phyloP scores from a whole-genome alignment of 129 eudicot genomes.

The Lonicera japonica region DNA sequence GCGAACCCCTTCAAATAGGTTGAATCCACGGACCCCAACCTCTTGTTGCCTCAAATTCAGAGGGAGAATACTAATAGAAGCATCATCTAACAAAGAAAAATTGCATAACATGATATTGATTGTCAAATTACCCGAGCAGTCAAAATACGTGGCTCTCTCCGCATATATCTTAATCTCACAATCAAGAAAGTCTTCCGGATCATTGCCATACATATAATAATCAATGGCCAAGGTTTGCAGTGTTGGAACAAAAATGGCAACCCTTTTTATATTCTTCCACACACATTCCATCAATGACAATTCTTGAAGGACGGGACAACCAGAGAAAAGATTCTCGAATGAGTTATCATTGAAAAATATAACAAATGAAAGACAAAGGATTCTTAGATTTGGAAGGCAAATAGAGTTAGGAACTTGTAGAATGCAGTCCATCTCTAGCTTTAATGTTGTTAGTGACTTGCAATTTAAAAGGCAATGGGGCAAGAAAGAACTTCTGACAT shows the following conservation, averaged over 20 bases:
- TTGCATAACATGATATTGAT: neutral
- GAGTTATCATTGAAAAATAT: slow-evolving; percentile 8
- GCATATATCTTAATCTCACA: neutral
- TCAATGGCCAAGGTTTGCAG: neutral
- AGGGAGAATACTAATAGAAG: neutral
- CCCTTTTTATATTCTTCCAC: slow-evolving; percentile 1
- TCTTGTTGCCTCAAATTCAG: neutral
- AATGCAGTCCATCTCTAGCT: neutral
- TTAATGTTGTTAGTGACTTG: neutral
- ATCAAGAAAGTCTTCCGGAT: neutral
- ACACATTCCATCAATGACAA: neutral
- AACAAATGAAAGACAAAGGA: neutral
- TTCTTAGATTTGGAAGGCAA: slow-evolving; percentile 11
- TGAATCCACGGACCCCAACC: neutral
- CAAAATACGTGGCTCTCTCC: neutral
- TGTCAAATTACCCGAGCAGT: neutral
- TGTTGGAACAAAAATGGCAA: neutral
- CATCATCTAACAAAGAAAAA: neutral
- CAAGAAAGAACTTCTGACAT: neutral
- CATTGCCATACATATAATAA: no score
- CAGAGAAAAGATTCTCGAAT: neutral
- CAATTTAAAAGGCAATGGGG: neutral
- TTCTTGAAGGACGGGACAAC: slow-evolving; percentile 8
- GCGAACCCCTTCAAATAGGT: neutral
- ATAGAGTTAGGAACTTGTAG: neutral